Percentiles rank a stretch among this genome's conserved stretches.
phyloP scores from a whole-genome alignment of 1,284 basidiomycete species.

The Pseudozyma sp. region DNA sequence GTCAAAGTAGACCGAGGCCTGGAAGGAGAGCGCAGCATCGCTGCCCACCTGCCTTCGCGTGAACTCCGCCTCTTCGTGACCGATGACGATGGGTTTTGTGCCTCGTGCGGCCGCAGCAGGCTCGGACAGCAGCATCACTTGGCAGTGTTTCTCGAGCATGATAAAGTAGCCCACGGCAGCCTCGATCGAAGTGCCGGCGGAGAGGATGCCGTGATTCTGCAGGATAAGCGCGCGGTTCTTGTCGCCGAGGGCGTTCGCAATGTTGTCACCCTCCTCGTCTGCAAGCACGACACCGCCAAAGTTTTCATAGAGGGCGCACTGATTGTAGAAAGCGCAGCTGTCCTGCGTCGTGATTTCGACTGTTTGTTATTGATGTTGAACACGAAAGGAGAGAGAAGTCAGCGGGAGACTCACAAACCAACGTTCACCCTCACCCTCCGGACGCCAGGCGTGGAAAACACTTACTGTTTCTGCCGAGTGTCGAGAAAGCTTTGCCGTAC shows the following conservation, averaged over 20 bases:
- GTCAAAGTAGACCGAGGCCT: slow-evolving; percentile 63
- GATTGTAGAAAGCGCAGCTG: slow-evolving; percentile 67
- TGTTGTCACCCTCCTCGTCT: slow-evolving; percentile 74
- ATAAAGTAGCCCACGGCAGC: slow-evolving; percentile 70
- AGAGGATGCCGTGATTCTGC: slow-evolving; percentile 75
- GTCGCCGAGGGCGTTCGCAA: slow-evolving; percentile 74
- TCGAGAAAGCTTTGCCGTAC: slow-evolving; percentile 75
- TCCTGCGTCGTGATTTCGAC: slow-evolving; percentile 71
- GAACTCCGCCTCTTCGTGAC: slow-evolving; percentile 60
- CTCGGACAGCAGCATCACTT: slow-evolving; percentile 73
- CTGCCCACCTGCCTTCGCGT: slow-evolving; percentile 55
- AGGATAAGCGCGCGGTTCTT: slow-evolving; percentile 70
- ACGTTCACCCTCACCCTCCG: too few relatives aligned
- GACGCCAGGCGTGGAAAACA: background rate
- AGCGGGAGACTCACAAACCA: background rate
- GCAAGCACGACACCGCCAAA: slow-evolving; percentile 76
- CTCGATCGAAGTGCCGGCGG: slow-evolving; percentile 71
- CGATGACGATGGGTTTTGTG: slow-evolving; percentile 56
- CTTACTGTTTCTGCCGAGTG: slow-evolving; percentile 73
- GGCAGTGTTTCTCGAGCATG: slow-evolving; percentile 71
- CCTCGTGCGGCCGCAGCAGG: slow-evolving; percentile 65
- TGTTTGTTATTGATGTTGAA: background rate
- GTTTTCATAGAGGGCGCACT: slow-evolving; percentile 62
- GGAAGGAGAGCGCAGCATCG: slow-evolving; percentile 54
- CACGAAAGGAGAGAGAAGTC: background rate